These are phyloP conservation scores for Rhodotorula sp. DNA, from an alignment of 1,284 basidiomycete genomes.

Conservation along the genomic window DNA sequence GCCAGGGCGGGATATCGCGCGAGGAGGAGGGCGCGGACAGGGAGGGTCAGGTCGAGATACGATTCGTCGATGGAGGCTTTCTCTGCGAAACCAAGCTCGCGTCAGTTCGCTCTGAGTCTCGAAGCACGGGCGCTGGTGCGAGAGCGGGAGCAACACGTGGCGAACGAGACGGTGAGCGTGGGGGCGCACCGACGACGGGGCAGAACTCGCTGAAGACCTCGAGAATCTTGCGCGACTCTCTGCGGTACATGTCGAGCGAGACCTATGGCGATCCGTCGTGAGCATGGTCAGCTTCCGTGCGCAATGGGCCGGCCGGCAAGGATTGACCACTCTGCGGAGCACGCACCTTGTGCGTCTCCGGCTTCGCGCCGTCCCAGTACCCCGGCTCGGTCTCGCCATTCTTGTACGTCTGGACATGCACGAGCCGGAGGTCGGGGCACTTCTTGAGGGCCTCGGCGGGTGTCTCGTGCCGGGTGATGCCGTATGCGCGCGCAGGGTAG, in stretches of 20 bases:
- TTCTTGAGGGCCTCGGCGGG: constrained; percentile 57
- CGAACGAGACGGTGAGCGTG: not conserved
- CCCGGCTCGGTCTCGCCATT: constrained; percentile 84
- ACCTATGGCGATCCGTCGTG: constrained; percentile 59
- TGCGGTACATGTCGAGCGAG: constrained; percentile 88
- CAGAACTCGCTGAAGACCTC: constrained; percentile 70
- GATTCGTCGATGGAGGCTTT: constrained; percentile 69
- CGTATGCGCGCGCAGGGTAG: constrained; percentile 87
- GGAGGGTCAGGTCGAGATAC: constrained; percentile 82
- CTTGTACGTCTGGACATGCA: constrained; percentile 93
- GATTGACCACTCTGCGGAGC: constrained; percentile 29
- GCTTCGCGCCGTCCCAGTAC: constrained; percentile 80
- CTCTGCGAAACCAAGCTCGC: constrained; percentile 40
- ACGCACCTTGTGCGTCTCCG: constrained; percentile 86
- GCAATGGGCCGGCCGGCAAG: not conserved
- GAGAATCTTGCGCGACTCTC: constrained; percentile 88
- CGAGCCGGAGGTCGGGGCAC: constrained; percentile 79
- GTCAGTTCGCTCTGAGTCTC: not conserved
- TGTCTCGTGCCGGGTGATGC: constrained; percentile 66
- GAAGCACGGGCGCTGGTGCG: too few relatives aligned
- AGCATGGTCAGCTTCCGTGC: not conserved
- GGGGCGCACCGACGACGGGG: constrained; percentile 42
- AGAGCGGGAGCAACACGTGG: not conserved
- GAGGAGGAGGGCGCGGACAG: constrained; percentile 71
- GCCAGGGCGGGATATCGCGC: constrained; percentile 74